Conservation (phyloP, 805 yeast genomes). For the Blastobotrys peoriensis region DNA sequence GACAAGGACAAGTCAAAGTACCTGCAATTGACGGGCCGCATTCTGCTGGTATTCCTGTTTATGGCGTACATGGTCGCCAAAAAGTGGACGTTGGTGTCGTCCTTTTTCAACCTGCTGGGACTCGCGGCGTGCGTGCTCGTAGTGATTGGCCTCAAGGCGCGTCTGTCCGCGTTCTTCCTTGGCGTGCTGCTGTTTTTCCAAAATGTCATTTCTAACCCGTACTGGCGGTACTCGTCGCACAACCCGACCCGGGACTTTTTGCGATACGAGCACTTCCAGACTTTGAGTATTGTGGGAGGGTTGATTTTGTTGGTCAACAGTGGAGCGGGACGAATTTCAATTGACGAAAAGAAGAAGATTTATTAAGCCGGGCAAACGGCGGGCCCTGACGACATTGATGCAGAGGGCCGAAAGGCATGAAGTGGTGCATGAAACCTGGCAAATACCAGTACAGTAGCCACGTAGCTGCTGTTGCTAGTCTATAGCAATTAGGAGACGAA, state of each 20-base stretch:
- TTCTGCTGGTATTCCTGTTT: slow-evolving; percentile 77
- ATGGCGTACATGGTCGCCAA: slow-evolving; percentile 70
- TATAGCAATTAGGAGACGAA: no score
- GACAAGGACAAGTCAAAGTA: slow-evolving; percentile 74
- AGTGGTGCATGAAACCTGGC: no score
- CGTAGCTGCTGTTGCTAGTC: no score
- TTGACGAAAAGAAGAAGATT: slow-evolving; percentile 94
- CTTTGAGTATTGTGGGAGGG: slow-evolving; percentile 92
- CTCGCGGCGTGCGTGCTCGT: slow-evolving; percentile 66
- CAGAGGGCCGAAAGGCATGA: no score
- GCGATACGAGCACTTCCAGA: slow-evolving; percentile 91
- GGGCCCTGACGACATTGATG: no score
- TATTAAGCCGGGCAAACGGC: no score
- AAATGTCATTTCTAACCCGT: slow-evolving; percentile 76
- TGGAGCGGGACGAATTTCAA: slow-evolving; percentile 91
- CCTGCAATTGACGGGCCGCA: slow-evolving; percentile 79
- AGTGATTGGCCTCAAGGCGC: slow-evolving; percentile 88
- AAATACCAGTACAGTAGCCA: no score
- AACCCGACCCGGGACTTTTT: slow-evolving; percentile 81
- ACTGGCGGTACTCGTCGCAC: slow-evolving; percentile 70
- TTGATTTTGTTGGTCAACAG: slow-evolving; percentile 83
- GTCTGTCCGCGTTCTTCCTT: slow-evolving; percentile 65
- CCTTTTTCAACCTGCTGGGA: slow-evolving; percentile 63
- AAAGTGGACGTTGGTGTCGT: slow-evolving; percentile 61
- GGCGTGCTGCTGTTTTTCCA: slow-evolving; percentile 67